phyloP scores from a whole-genome alignment of 2,329 filamentous ascomycete genomes.

The Aureobasidium namibiae region DNA sequence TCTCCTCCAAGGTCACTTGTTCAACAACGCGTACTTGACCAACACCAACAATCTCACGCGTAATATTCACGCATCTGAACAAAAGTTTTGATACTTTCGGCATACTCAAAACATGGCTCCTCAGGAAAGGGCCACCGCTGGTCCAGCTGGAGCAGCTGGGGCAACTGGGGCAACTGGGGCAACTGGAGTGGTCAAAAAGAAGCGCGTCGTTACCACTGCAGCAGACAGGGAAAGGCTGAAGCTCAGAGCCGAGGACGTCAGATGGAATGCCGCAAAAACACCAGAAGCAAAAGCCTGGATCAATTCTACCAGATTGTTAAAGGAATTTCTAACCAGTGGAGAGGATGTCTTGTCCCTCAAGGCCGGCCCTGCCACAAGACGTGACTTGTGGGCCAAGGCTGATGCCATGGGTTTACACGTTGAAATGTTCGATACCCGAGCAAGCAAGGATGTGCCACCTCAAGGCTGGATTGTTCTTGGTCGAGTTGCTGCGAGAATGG shows the following conservation, averaged over 20 bases:
- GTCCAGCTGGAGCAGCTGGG: not conserved
- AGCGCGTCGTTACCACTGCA: constrained; percentile 6
- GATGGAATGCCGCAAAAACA: constrained; percentile 1
- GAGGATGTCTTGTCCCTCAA: constrained; percentile 4
- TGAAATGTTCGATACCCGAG: not conserved
- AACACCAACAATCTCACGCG: not conserved
- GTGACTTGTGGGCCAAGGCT: not conserved
- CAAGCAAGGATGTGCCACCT: not conserved
- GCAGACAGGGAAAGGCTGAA: constrained; percentile 2
- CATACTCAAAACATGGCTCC: not conserved
- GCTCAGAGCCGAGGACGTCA: not conserved
- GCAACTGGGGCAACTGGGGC: too few species aligned
- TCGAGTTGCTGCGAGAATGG: not conserved
- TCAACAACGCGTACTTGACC: constrained; percentile 4
- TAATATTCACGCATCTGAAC: not conserved
- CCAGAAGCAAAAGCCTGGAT: constrained; percentile 9
- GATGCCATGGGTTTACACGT: constrained; percentile 3
- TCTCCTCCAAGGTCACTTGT: constrained; percentile 4
- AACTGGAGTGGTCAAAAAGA: not conserved
- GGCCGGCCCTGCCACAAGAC: not conserved
- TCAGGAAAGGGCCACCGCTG: not conserved
- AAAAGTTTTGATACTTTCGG: not conserved
- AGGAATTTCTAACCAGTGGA: not conserved
- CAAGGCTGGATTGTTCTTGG: not conserved
- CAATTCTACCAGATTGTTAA: not conserved